phyloP scores from a whole-genome alignment of 1,284 basidiomycete species.

The Apiotrichum laibachii region DNA sequence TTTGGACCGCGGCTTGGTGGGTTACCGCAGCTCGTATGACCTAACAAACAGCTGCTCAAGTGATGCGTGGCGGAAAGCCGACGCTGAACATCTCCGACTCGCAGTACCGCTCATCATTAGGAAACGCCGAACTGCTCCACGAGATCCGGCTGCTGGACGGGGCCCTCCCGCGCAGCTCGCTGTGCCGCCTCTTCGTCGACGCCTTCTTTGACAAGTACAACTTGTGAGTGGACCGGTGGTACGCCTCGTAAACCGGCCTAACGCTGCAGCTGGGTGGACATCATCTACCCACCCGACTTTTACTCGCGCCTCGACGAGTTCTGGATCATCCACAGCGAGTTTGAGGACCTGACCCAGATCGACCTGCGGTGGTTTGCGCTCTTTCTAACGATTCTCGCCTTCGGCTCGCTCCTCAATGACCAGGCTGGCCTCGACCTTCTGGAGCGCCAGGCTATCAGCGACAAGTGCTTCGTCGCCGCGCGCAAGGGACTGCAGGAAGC shows the following conservation, averaged over 20 bases:
- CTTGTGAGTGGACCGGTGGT: conserved; percentile 19
- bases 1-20: conserved; percentile 32
- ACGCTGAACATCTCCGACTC: conserved; percentile 20
- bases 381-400: conserved; percentile 34
- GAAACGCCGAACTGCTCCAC: conserved; percentile 19
- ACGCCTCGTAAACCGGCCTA: too few relatives aligned
- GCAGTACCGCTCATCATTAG: conserved; percentile 14
- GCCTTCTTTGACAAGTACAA: conserved; percentile 33
- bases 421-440: conserved; percentile 9
- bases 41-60: not conserved
- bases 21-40: conserved; percentile 1
- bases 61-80: conserved; percentile 8
- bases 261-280: conserved; percentile 28
- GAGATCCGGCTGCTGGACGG: conserved; percentile 28
- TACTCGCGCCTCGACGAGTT: conserved; percentile 24
- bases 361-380: conserved; percentile 37
- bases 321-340: conserved; percentile 28
- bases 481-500: conserved; percentile 29
- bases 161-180: conserved; percentile 24
- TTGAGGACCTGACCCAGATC: conserved; percentile 26
- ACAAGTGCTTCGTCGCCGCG: conserved; percentile 26
- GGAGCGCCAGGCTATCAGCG: conserved; percentile 26
- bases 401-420: conserved; percentile 33
- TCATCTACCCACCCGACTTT: conserved; percentile 36
- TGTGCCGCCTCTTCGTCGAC: conserved; percentile 27